These are phyloP conservation scores for Prunella vulgaris DNA, from an alignment of 257 asterid species.

Conservation along the genomic window DNA sequence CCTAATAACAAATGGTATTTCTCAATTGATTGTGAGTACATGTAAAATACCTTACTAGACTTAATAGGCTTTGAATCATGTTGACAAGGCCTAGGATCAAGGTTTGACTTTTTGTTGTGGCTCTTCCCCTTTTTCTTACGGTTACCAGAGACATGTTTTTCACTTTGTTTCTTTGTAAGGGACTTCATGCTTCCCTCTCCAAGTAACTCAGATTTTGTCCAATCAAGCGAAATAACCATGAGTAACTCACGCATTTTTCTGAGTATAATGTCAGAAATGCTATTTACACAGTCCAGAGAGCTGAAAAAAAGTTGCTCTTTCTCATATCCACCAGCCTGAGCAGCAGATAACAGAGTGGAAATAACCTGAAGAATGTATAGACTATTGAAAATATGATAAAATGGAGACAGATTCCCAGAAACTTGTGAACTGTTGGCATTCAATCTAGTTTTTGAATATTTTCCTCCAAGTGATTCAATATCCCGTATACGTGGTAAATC, in stretches of 20 bases:
- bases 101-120: conserved; percentile 54
- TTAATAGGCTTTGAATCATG: conserved; percentile 35
- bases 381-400: conserved; percentile 43
- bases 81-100: conserved; percentile 45
- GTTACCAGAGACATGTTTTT: conserved; percentile 46
- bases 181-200: conserved; percentile 53
- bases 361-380: conserved; percentile 70
- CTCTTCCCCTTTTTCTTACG: conserved; percentile 80
- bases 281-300: conserved; percentile 67
- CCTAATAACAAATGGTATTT: conserved; percentile 15
- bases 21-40: conserved; percentile 20
- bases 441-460: conserved; percentile 31
- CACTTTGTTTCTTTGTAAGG: conserved; percentile 44
- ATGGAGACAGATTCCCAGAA: conserved; percentile 36
- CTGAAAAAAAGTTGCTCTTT: conserved; percentile 64
- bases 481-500: conserved; percentile 30
- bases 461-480: conserved; percentile 25
- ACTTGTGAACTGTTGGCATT: conserved; percentile 26
- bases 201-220: conserved; percentile 83
- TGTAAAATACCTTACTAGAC: conserved; percentile 48
- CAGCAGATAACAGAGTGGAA: conserved; percentile 50
- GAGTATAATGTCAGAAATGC: conserved; percentile 62
- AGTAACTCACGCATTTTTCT: conserved; percentile 78
- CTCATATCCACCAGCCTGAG: conserved; percentile 41
- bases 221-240: conserved; percentile 83